phyloP scores from a whole-genome alignment of 129 eudicot genomes.

The Flaveria brownii region DNA sequence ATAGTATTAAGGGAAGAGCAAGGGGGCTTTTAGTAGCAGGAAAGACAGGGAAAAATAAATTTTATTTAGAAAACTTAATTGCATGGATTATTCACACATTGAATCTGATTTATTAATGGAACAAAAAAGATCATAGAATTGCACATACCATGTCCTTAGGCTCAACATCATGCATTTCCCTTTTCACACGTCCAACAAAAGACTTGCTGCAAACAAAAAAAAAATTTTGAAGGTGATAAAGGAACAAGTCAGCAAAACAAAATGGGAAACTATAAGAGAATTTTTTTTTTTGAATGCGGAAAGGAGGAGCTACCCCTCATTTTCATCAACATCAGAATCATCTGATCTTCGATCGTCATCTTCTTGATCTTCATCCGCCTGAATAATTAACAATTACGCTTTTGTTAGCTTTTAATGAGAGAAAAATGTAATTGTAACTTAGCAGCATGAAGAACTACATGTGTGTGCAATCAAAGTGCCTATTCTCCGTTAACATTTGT shows the following conservation, averaged over 20 bases:
- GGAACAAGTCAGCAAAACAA: neutral
- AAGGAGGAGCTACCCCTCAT: constrained; percentile 42
- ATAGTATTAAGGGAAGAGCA: neutral
- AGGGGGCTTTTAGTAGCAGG: neutral
- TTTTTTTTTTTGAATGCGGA: neutral
- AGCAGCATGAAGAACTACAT: constrained; percentile 10
- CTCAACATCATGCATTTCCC: constrained; percentile 63
- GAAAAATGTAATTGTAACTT: neutral
- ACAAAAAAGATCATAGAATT: neutral
- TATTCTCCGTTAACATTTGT: neutral
- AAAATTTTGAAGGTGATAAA: neutral
- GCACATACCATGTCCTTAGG: constrained; percentile 58
- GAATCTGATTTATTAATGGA: neutral
- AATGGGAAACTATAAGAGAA: neutral
- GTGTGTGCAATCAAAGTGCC: neutral
- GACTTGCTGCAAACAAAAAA: constrained; percentile 45
- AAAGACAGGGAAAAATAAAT: neutral
- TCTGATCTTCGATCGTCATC: constrained; percentile 66
- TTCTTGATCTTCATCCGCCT: constrained; percentile 86
- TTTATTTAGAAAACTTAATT: neutral
- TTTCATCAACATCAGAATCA: constrained; percentile 64
- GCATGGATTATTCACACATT: neutral
- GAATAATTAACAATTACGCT: constrained; percentile 20
- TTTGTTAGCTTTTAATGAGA: constrained; percentile 8
- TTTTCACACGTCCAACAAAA: constrained; percentile 57